phyloP scores from a whole-genome alignment of 345 rosid species.

The Hypericum androsaemum region DNA sequence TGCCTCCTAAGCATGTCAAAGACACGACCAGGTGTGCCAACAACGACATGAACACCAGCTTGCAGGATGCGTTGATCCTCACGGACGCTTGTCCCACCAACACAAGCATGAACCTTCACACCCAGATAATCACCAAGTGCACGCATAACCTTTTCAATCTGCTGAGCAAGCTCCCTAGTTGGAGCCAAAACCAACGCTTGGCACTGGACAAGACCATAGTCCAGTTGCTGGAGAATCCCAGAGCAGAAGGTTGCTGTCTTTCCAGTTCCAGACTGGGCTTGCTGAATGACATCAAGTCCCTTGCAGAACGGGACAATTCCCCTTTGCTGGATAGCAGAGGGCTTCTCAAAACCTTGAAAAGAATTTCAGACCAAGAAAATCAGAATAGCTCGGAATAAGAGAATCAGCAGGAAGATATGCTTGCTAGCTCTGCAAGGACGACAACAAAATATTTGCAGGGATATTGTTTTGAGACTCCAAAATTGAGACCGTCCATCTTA shows the following conservation, averaged over 20 bases:
- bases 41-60: constrained; percentile 90
- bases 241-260: constrained; percentile 95
- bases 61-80: constrained; percentile 91
- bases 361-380: neutral
- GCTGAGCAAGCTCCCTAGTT: constrained; percentile 87
- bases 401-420: neutral
- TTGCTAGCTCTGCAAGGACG: neutral
- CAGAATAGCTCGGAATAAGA: neutral
- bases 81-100: constrained; percentile 91
- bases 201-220: constrained; percentile 52
- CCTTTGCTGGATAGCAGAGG: constrained; percentile 94
- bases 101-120: constrained; percentile 91
- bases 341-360: constrained; percentile 59
- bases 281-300: constrained; percentile 93
- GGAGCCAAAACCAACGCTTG: constrained; percentile 89
- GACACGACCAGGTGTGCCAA: constrained; percentile 96
- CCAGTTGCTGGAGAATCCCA: constrained; percentile 82
- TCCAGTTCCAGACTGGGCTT: constrained; percentile 94
- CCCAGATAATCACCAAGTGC: constrained; percentile 90
- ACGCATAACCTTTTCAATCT: constrained; percentile 94
- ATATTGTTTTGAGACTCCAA: too few species aligned
- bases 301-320: constrained; percentile 90
- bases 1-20: constrained; percentile 90
- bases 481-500: too few species aligned
- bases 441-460: too few species aligned